phyloP scores from a whole-genome alignment of 2,329 filamentous ascomycete genomes.

The Beauveria rudraprayagi region DNA sequence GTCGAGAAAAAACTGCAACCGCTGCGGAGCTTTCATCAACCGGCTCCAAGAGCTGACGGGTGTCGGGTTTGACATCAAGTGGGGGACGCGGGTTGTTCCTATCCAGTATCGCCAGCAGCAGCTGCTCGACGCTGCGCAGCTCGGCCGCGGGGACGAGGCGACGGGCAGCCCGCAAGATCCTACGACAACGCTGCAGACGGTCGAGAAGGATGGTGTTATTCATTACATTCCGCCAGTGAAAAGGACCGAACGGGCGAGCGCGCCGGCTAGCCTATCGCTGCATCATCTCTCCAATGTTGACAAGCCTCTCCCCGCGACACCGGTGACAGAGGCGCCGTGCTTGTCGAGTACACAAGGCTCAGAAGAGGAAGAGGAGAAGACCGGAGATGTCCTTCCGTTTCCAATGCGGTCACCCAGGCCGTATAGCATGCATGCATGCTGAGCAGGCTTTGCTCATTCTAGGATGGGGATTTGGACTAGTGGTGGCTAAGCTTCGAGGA shows the following conservation, averaged over 20 bases:
- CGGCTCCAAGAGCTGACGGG: constrained; percentile 22
- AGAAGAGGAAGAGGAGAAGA: not conserved
- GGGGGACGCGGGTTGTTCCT: constrained; percentile 20
- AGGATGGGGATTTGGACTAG: no score
- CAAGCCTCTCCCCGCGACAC: constrained; percentile 10
- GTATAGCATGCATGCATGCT: no score
- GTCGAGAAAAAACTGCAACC: constrained; percentile 25
- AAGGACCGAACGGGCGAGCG: not conserved
- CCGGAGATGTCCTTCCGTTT: not conserved
- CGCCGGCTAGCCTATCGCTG: not conserved
- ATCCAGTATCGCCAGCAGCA: not conserved
- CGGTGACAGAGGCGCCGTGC: not conserved
- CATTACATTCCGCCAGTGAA: not conserved
- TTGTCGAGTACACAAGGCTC: not conserved
- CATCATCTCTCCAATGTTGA: not conserved
- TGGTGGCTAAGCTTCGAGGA: no score
- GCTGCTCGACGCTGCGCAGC: not conserved
- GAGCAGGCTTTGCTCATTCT: no score
- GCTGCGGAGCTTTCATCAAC: constrained; percentile 20
- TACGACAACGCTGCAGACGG: not conserved
- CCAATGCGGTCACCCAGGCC: not conserved
- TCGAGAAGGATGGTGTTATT: not conserved
- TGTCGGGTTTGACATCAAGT: constrained; percentile 19
- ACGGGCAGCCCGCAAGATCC: no score
- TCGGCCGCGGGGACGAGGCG: no score